phyloP scores from a whole-genome alignment of 2,329 filamentous ascomycete species.

The Aspergillaceae sp. region DNA sequence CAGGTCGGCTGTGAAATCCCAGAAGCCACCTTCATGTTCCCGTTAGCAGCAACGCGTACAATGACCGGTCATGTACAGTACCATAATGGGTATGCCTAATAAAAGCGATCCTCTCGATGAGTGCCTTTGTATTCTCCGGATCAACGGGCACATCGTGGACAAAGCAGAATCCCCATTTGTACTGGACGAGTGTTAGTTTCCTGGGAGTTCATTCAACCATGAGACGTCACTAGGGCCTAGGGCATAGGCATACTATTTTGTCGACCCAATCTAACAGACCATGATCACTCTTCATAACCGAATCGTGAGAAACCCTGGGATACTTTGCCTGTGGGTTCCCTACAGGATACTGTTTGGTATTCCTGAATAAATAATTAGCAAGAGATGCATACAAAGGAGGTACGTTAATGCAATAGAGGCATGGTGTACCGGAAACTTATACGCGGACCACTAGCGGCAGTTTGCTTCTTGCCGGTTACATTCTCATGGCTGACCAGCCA shows the following conservation, averaged over 20 bases:
- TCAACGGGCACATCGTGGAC: constrained; percentile 60
- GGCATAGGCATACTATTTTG: constrained; percentile 42
- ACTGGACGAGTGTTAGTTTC: constrained; percentile 37
- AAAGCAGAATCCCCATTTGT: constrained; percentile 65
- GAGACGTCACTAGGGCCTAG: background rate
- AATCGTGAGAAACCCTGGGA: constrained; percentile 53
- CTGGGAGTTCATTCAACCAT: background rate
- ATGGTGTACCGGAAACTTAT: background rate
- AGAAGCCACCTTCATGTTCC: constrained; percentile 50
- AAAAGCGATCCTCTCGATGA: constrained; percentile 74
- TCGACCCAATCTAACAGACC: constrained; percentile 55
- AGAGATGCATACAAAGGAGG: background rate
- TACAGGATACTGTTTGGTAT: constrained; percentile 31
- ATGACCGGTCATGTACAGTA: constrained; percentile 21
- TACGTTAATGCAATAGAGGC: background rate
- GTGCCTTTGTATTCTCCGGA: constrained; percentile 61
- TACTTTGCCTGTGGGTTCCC: constrained; percentile 32
- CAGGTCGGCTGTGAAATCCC: constrained; percentile 84
- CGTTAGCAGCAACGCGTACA: background rate
- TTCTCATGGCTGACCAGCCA: constrained; percentile 48
- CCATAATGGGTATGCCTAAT: constrained; percentile 90
- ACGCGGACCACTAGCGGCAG: constrained; percentile 6
- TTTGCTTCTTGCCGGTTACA: constrained; percentile 12
- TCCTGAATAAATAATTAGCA: constrained; percentile 14
- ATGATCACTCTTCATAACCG: constrained; percentile 50